Percentiles rank a stretch among this genome's conserved stretches.
Evolutionary conservation across 495 filamentous ascomycete genomes (phyloP).

Genomic region (Letharia lupina): DNA sequence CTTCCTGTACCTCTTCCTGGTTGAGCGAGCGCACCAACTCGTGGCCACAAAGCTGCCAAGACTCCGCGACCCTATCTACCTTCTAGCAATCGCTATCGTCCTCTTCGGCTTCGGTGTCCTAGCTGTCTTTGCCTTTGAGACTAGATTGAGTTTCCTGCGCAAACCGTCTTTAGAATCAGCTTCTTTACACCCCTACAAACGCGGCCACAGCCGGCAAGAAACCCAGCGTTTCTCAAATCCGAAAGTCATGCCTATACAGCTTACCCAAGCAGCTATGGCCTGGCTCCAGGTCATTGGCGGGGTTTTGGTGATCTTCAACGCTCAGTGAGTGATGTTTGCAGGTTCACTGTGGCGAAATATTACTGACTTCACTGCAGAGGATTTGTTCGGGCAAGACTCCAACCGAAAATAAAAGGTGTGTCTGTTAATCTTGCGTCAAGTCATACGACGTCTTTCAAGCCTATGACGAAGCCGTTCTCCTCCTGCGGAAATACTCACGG

Average conservation of each 20-base stretch:
- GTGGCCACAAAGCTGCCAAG: slow-evolving; percentile 22
- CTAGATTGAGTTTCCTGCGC: no score
- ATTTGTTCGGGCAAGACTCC: neutral
- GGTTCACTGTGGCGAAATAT: neutral
- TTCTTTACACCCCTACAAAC: neutral
- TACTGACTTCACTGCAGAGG: neutral
- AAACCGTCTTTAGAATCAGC: no score
- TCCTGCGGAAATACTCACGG: slow-evolving; percentile 1
- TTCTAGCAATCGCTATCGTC: slow-evolving; percentile 25
- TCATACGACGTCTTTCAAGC: slow-evolving; percentile 33
- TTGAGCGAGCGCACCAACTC: slow-evolving; percentile 31
- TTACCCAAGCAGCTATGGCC: neutral
- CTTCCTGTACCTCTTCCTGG: slow-evolving; percentile 33
- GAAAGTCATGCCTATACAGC: neutral
- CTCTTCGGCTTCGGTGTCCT: slow-evolving; percentile 30
- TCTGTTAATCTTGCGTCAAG: slow-evolving; percentile 4
- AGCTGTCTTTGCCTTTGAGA: slow-evolving; percentile 28
- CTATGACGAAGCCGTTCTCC: slow-evolving; percentile 33
- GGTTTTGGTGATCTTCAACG: slow-evolving; percentile 19
- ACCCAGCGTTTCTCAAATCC: no score
- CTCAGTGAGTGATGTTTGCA: slow-evolving; percentile 8
- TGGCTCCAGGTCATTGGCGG: slow-evolving; percentile 18
- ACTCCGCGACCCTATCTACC: slow-evolving; percentile 13
- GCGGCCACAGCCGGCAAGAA: neutral
- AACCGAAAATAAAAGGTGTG: neutral